Conservation (phyloP, 768 basidiomycete genomes). For the Symmetrospora coprosmae region DNA sequence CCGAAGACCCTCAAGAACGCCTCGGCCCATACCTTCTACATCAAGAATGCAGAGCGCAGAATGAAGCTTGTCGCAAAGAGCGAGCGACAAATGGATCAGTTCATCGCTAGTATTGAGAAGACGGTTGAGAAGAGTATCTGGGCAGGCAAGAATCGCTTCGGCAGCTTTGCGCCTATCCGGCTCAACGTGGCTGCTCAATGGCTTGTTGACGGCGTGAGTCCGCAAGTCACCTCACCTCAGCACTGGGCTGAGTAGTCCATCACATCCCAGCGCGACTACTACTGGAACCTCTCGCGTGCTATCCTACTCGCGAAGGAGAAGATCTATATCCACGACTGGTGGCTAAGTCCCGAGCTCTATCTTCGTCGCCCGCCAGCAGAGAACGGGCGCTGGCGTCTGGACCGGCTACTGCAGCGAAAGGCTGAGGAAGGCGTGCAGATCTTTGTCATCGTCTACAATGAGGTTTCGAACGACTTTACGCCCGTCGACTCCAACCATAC, state of each 20-base stretch:
- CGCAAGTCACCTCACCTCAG: neutral
- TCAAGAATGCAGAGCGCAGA: conserved; percentile 77
- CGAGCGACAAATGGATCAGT: conserved; percentile 95
- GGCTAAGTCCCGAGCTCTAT: conserved; percentile 66
- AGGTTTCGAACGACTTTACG: conserved; percentile 88
- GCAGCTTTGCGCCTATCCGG: conserved; percentile 82
- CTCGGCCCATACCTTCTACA: conserved; percentile 85
- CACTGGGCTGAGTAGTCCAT: conserved; percentile 5
- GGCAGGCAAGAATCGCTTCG: conserved; percentile 68
- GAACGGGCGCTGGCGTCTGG: conserved; percentile 57
- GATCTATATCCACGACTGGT: conserved; percentile 67
- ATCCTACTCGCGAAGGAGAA: conserved; percentile 60
- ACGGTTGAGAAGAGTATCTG: conserved; percentile 64
- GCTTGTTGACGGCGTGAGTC: conserved; percentile 85
- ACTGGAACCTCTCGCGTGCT: conserved; percentile 89
- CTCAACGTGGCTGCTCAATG: conserved; percentile 89
- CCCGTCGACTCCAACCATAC: conserved; percentile 50
- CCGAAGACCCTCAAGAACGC: conserved; percentile 47
- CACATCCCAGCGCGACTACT: conserved; percentile 69
- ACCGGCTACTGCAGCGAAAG: conserved; percentile 70
- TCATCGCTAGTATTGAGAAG: conserved; percentile 79
- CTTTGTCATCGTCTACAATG: conserved; percentile 72
- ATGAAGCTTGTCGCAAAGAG: conserved; percentile 75
- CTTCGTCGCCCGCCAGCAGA: conserved; percentile 71
- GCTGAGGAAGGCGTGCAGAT: conserved; percentile 93